Base-by-base conservation (phyloP, 441 rosid species). In the Viola pubescens region DNA sequence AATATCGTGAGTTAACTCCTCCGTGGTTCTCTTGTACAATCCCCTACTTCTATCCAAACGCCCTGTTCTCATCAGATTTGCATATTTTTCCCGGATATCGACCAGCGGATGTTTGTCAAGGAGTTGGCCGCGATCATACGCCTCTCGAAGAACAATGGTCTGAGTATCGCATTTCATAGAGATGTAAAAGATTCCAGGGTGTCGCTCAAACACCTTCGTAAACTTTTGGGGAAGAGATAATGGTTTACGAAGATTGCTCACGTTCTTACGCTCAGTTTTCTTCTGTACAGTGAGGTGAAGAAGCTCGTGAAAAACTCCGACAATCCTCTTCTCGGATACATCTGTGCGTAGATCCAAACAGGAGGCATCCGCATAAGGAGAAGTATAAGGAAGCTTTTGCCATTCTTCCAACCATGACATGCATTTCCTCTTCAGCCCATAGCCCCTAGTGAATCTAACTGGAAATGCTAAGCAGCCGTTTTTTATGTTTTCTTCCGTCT, bases 261-360 rank as follows among this genome's bases (percentile, higher is more conserved):
- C 82, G 8, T 85, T 88, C 69, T 81, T 80, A 39, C 89, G 84
- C 77, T 91, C 84, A 7, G 80, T 82, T 68, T 70, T 86, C 73
- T 86, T 88, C 58, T 77, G 77, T 61, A 88, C 7, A 0, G 83
- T 84, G 3, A 88, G 85, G 74, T 86, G 84, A 14, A 90, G 89
- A 72, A 90, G 87, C 72, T 90, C 97, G 52, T 90, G 94, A 79
- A 90, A 90, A 38, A 84, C 78, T 6, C 91, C 89, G 0, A 90
- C 95, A 6, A 79, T 84, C 76, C 96, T 82, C 84, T 87, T 90
- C 82, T 90, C 97, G 0, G 89, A 82, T 19, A 77, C 72, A 63
- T 90, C 97, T 19, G 94, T 90, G 3, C 95, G 81, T 43, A 85
- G 75, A 78, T 90, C 95, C 76, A 90, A 74, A 79, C 77, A 84